A percentile compares a stretch with the other conserved stretches of the same genome.
These are phyloP conservation scores for Scleroderma citrinum DNA, from an alignment of 768 basidiomycete genomes.

Conservation along the genomic window DNA sequence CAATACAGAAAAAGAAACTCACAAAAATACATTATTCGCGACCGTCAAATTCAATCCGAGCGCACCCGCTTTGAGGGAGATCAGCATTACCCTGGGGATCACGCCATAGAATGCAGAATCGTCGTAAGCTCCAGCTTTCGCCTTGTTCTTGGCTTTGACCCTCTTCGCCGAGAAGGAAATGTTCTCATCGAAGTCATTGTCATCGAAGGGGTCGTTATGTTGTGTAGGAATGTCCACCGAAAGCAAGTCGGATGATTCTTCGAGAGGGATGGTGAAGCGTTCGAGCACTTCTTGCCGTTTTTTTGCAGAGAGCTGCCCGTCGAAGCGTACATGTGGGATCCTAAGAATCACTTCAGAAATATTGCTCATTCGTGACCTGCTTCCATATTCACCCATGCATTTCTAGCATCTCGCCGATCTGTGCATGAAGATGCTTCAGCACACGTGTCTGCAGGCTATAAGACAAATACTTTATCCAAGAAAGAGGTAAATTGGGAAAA, in stretches of 20 bases:
- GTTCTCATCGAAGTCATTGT: constrained; percentile 18
- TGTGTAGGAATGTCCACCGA: no score
- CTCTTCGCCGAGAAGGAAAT: constrained; percentile 28
- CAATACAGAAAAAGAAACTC: constrained; percentile 24
- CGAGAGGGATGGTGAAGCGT: constrained; percentile 65
- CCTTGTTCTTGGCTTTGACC: constrained; percentile 28
- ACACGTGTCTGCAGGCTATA: no score
- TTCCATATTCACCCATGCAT: constrained; percentile 47
- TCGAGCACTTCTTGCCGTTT: constrained; percentile 73
- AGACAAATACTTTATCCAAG: constrained; percentile 57
- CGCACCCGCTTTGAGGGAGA: constrained; percentile 84
- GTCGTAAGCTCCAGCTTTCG: constrained; percentile 19
- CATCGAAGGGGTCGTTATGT: neutral
- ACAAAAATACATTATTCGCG: constrained; percentile 84
- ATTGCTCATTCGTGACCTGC: neutral
- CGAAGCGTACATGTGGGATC: constrained; percentile 75
- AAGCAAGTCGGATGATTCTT: constrained; percentile 20
- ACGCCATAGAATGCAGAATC: constrained; percentile 22
- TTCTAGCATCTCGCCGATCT: constrained; percentile 69
- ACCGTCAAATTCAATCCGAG: constrained; percentile 85
- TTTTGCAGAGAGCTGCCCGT: constrained; percentile 80
- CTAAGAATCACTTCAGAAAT: constrained; percentile 28
- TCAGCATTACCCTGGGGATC: constrained; percentile 78
- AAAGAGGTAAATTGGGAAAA: constrained; percentile 90
- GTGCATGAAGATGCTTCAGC: neutral